These are phyloP conservation scores for Hemerocallis citrina DNA, from an alignment of 106 monocot species.

Conservation along the genomic window DNA sequence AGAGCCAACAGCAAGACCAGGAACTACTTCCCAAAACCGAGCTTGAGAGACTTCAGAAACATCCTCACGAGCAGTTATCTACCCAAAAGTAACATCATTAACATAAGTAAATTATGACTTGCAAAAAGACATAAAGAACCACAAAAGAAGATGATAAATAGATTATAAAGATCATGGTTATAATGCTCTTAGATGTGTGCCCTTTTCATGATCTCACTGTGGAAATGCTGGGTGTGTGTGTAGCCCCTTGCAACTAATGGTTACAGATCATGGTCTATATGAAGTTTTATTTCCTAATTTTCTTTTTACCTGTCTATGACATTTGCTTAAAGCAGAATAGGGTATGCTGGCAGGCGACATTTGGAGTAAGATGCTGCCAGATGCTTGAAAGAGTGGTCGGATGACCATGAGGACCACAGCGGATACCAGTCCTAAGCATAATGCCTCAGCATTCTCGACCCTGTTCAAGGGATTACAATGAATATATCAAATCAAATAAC, in stretches of 20 bases:
- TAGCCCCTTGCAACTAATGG: too few relatives aligned
- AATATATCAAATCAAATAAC: not conserved
- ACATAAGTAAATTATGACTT: not conserved
- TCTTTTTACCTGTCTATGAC: constrained; percentile 77
- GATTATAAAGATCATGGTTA: too few relatives aligned
- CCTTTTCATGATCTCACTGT: too few relatives aligned
- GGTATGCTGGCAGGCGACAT: constrained; percentile 67
- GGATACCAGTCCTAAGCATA: constrained; percentile 89
- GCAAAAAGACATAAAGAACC: too few relatives aligned
- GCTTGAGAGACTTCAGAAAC: constrained; percentile 76
- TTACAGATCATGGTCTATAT: too few relatives aligned
- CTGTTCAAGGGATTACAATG: constrained; percentile 21
- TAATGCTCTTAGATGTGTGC: too few relatives aligned
- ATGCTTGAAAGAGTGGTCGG: constrained; percentile 71
- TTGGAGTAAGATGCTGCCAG: constrained; percentile 77
- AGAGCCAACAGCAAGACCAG: constrained; percentile 80
- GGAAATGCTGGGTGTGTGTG: too few relatives aligned
- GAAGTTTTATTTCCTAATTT: too few relatives aligned
- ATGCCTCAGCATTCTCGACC: constrained; percentile 92
- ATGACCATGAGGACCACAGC: constrained; percentile 71
- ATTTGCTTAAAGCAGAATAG: constrained; percentile 74
- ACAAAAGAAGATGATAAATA: too few relatives aligned
- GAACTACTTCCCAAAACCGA: constrained; percentile 95
- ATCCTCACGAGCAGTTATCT: constrained; percentile 72
- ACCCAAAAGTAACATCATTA: not conserved